Percentiles rank a stretch among this genome's conserved stretches.
phyloP scores from a whole-genome alignment of 768 basidiomycete genomes.

The Tulasnella sp. region DNA sequence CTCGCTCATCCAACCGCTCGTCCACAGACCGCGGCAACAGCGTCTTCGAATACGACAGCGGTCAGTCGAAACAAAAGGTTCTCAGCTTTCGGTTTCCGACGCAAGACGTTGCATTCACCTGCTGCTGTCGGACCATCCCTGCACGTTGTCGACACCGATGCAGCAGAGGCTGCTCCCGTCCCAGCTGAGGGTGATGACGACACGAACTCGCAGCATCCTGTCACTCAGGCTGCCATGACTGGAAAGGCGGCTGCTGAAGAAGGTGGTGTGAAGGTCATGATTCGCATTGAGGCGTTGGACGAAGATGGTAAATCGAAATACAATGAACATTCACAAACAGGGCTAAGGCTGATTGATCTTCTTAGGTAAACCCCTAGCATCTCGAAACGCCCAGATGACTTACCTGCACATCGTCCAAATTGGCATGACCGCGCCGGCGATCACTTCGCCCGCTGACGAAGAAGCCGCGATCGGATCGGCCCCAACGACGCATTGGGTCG shows the following conservation, averaged over 20 bases:
- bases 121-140: conserved; percentile 62
- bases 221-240: conserved; percentile 5
- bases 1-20: conserved; percentile 18
- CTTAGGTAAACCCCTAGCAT: conserved; percentile 34
- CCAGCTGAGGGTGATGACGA: neutral
- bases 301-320: conserved; percentile 46
- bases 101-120: conserved; percentile 35
- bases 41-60: conserved; percentile 9
- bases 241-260: conserved; percentile 27
- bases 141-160: conserved; percentile 62
- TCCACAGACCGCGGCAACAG: conserved; percentile 16
- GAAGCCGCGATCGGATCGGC: conserved; percentile 36
- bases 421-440: conserved; percentile 40
- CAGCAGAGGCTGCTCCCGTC: conserved; percentile 19
- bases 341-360: neutral
- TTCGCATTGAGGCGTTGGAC: conserved; percentile 72
- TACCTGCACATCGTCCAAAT: conserved; percentile 63
- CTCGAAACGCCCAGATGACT: conserved; percentile 76
- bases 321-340: neutral
- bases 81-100: conserved; percentile 56
- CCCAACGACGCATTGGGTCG: conserved; percentile 48
- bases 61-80: conserved; percentile 42
- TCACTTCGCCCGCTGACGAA: conserved; percentile 20
- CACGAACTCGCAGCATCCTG: neutral
- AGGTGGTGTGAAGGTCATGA: conserved; percentile 64